Base-by-base conservation (phyloP, 805 yeast genomes). In the Yarrowia deformans region DNA sequence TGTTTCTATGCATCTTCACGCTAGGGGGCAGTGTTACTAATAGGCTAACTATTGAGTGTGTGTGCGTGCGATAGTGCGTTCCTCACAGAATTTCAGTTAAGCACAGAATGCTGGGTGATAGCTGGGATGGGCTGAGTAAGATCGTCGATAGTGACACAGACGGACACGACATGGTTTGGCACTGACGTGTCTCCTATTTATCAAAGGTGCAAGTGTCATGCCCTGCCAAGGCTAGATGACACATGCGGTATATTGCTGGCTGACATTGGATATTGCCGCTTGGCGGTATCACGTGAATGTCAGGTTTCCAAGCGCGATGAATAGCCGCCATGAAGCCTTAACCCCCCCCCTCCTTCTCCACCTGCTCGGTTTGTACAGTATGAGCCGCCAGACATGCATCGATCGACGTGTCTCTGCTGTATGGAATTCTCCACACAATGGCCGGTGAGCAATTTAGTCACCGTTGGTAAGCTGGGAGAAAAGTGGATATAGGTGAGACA, bases 111-210 rank as follows among this genome's bases (percentile, higher is more conserved):
- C 19, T 32, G 37, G 54, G 18, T 16, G 42, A 23, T 13, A 13
- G 13, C 34, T 23, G 29, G 52, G 52, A 29, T 49, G 54, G 54
- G 54, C 37, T 29, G 54, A 49, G 54, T 49, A 32, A 49, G 54
- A 32, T 49, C 54, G 37, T 32, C 54, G 16, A 46, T 13, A 19
- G 48, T 23, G 29, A 23, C 29, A 23, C 29, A 23, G 29, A 23
- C 32, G 42, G 10, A 13, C 39, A 35, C 9, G 39, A 10, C 39
- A 35, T 35, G 39, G 12, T 35, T 35, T 35, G 5, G 39, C 39
- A 35, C 9, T 23, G 4, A 23, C 4, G 29, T 23, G 29, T 23
- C 29, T 23, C 29, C 29, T 23, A 23, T 23, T 4, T 23, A 23
- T 23, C 29, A 23, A 4, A 23, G 4, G 29, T 23, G 29, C 4